Base-by-base conservation (phyloP, 2,329 filamentous ascomycete species). In the Aspergillus fischeri region DNA sequence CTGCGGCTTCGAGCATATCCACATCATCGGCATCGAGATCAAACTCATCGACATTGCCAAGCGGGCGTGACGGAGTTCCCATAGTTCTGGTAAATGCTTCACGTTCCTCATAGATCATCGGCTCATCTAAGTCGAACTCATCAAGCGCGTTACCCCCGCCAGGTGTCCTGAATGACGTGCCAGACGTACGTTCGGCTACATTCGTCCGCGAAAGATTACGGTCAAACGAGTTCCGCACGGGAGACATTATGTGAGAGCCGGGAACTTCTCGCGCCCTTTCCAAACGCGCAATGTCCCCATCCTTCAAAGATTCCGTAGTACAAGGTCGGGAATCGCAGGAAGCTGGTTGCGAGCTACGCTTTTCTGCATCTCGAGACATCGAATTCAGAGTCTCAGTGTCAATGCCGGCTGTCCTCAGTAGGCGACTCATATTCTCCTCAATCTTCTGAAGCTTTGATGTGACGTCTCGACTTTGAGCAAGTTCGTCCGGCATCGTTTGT, bases 1-100 rank as follows among this genome's bases (percentile, higher is more conserved):
- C 71, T n/a, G 71, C 72, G 41, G 64, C 73, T 55, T 79, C 74
- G n/a, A 78, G 66, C 66, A 80, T 75, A 29, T 78, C 77, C 52
- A 77, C 74, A 57, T 79, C 77, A 51, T 76, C 75, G 35, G 71
- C 71, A 58, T 75, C 73, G 56, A 74, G 68, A 38, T 77, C 75
- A 61, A 78, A 78, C 20, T 79, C 76, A 53, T 77, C 70, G 24
- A 68, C 52, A 24, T 67, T 64, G 21, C 63, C 60, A 0, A 55
- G 55, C 29, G 55, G 61, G 35, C 57, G 58, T 2, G 59, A 53
- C 2, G 75, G 73, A 24, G 73, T 75, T 25, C 71, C 76, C 76
- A 79, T 78, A 35, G 71, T 77, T 50, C 73, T 68, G 20, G 75
- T 72, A 55, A 75, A 72, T 48, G 60, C 41, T 35, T 66, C 63